These are phyloP conservation scores for Alectoria sarmentosa DNA, from an alignment of 495 filamentous ascomycete genomes.

Conservation along the genomic window DNA sequence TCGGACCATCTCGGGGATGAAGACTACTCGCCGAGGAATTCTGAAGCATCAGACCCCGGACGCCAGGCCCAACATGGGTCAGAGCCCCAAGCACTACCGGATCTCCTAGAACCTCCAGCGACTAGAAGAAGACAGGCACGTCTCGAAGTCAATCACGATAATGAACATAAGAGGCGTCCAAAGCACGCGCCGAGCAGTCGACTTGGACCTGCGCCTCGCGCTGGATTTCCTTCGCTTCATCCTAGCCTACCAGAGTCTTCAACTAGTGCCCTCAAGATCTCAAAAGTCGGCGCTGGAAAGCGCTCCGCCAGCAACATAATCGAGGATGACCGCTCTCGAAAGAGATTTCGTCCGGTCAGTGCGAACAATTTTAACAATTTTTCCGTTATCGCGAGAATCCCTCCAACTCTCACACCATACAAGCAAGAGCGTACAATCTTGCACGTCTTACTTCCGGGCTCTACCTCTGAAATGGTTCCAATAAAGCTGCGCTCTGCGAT, in stretches of 20 bases:
- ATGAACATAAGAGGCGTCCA: no score
- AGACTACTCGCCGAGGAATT: neutral
- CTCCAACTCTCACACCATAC: neutral
- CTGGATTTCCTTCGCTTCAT: neutral
- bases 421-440: neutral
- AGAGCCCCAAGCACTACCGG: neutral
- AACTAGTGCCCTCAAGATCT: neutral
- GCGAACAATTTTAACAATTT: neutral
- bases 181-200: no score
- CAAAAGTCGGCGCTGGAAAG: neutral
- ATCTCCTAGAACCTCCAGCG: no score
- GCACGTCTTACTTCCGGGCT: neutral
- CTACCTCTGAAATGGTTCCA: neutral
- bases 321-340: neutral
- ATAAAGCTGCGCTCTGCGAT: neutral
- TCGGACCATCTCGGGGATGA: neutral
- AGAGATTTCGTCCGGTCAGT: neutral
- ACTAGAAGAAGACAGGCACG: no score
- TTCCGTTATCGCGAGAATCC: neutral
- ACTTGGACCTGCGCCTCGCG: neutral
- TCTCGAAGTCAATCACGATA: no score
- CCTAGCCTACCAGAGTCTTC: neutral
- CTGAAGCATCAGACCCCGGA: neutral
- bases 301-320: neutral
- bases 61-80: neutral